Conservation (phyloP, 1,284 basidiomycete genomes). For the Grifola frondosa region DNA sequence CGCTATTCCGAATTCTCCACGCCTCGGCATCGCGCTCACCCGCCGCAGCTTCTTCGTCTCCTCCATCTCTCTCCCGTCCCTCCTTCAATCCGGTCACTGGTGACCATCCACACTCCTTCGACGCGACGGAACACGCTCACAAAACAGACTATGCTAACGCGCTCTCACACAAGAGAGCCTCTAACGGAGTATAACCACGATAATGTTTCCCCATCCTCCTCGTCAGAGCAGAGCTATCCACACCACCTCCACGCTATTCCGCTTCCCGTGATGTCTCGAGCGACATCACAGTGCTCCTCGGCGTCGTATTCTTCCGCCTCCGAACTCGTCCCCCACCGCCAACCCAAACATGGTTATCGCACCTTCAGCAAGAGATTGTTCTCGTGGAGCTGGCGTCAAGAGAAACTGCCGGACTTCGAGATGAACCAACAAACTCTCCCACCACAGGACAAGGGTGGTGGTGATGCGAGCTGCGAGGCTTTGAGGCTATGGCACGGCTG, state of each 20-base stretch:
- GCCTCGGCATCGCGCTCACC: too few species aligned
- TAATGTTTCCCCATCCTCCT: conserved; percentile 15
- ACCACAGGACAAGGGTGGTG: conserved; percentile 12
- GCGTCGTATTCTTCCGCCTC: conserved; percentile 26
- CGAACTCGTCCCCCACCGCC: conserved; percentile 21
- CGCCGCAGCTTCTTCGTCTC: conserved; percentile 12
- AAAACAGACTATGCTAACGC: conserved; percentile 21
- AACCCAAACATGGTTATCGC: conserved; percentile 4
- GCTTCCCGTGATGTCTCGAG: conserved; percentile 20
- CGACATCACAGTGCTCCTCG: conserved; percentile 23
- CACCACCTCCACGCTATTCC: conserved; percentile 17
- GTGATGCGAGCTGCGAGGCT: conserved; percentile 2
- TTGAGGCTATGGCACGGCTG: conserved; percentile 45
- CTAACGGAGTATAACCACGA: conserved; percentile 14
- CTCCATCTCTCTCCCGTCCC: conserved; percentile 3
- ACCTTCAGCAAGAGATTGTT: conserved; percentile 20
- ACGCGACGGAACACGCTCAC: conserved; percentile 4
- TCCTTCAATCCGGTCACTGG: conserved; percentile 13
- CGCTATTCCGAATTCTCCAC: too few species aligned
- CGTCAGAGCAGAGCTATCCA: conserved; percentile 17
- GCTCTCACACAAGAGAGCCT: conserved; percentile 19
- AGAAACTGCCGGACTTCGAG: conserved; percentile 15
- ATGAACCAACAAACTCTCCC: conserved; percentile 15
- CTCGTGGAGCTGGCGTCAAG: conserved; percentile 17
- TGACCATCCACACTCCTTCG: conserved; percentile 18